Conservation (phyloP, 2,329 filamentous ascomycete genomes). For the Phialophora expanda region DNA sequence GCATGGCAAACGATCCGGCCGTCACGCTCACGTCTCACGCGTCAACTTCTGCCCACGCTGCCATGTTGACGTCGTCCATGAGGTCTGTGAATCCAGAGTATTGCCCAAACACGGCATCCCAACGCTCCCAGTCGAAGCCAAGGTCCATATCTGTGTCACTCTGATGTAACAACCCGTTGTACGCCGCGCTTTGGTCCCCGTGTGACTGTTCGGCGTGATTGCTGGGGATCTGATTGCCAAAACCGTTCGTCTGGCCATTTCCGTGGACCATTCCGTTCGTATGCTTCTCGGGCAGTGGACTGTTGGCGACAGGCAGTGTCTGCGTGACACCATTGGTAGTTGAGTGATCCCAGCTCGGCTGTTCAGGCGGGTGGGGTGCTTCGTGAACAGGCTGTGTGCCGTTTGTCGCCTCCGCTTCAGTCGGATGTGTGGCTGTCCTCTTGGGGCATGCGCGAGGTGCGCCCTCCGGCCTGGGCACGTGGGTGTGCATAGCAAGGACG, state of each 20-base stretch:
- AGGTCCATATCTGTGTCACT: conserved; percentile 38
- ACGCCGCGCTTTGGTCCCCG: conserved; percentile 1
- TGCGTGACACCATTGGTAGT: background rate
- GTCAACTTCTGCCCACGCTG: conserved; percentile 26
- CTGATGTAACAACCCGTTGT: conserved; percentile 8
- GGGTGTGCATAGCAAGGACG: background rate
- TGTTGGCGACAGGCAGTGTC: background rate
- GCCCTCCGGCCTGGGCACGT: conserved; percentile 13
- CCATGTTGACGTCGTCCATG: conserved; percentile 32
- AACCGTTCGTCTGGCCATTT: conserved; percentile 10
- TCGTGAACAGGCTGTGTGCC: background rate
- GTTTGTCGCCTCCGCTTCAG: background rate
- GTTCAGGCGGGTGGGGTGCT: background rate
- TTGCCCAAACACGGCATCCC: conserved; percentile 56
- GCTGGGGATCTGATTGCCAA: background rate
- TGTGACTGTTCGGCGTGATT: conserved; percentile 8
- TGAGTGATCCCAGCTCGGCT: conserved; percentile 6
- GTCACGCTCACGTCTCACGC: conserved; percentile 5
- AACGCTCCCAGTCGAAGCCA: conserved; percentile 57
- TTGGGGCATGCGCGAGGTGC: background rate
- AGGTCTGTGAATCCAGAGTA: conserved; percentile 42
- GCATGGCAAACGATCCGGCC: background rate
- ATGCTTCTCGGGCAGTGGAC: background rate
- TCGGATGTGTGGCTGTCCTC: background rate
- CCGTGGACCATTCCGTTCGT: background rate